A percentile compares a stretch with the other conserved stretches of the same genome.
These are phyloP conservation scores for Diaporthe batatas DNA, from an alignment of 2,329 filamentous ascomycete genomes.

Conservation along the genomic window DNA sequence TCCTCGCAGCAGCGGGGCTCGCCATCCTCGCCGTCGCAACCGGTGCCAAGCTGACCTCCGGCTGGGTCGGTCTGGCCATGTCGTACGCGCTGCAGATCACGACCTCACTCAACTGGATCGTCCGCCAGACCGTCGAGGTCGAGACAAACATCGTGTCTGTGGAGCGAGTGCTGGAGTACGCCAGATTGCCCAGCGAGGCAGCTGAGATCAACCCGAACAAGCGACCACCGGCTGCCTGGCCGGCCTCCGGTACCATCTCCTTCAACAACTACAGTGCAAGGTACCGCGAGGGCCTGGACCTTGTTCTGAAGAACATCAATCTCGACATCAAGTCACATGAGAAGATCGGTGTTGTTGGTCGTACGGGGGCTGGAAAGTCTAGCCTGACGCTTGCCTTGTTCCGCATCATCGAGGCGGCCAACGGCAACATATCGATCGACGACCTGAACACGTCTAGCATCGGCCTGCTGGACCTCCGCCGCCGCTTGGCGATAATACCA, in stretches of 20 bases:
- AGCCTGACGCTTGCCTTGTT: slow-evolving; percentile 93
- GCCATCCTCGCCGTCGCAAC: slow-evolving; percentile 83
- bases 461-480: slow-evolving; percentile 87
- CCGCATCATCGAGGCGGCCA: slow-evolving; percentile 90
- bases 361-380: slow-evolving; percentile 96
- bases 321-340: slow-evolving; percentile 95
- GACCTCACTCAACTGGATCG: slow-evolving; percentile 98
- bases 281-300: slow-evolving; percentile 89
- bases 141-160: slow-evolving; percentile 99
- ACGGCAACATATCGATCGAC: slow-evolving; percentile 90
- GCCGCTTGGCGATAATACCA: slow-evolving; percentile 94
- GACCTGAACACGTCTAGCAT: slow-evolving; percentile 90
- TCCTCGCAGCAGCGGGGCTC: slow-evolving; percentile 86
- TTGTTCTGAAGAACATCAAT: slow-evolving; percentile 93
- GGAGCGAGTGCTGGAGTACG: slow-evolving; percentile 97
- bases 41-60: slow-evolving; percentile 73
- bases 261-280: slow-evolving; percentile 96
- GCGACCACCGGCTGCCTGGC: slow-evolving; percentile 91
- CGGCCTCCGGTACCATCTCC: slow-evolving; percentile 85
- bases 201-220: slow-evolving; percentile 92
- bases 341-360: slow-evolving; percentile 97
- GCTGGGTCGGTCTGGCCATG: slow-evolving; percentile 92
- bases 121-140: slow-evolving; percentile 98
- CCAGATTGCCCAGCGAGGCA: slow-evolving; percentile 89
- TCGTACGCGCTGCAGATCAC: slow-evolving; percentile 98